Evolutionary conservation across 306 rosid genomes (phyloP).

Genomic region (Rosa multiflora): DNA sequence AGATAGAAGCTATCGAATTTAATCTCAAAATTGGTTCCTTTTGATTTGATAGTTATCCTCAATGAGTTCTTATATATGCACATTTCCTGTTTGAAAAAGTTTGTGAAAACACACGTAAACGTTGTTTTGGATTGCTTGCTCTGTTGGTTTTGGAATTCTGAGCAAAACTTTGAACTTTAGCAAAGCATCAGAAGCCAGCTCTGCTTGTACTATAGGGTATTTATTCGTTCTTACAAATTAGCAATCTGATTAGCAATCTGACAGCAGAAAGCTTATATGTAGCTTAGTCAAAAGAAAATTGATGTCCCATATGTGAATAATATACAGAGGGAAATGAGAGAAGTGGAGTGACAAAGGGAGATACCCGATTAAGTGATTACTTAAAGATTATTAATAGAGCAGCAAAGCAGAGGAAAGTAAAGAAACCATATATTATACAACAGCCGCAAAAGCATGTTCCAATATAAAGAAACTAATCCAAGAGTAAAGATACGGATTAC

Average conservation of each 20-base stretch:
- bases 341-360: not conserved
- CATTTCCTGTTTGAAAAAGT: not conserved
- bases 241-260: not conserved
- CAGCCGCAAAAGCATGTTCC: not conserved
- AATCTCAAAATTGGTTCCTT: slow-evolving; percentile 3
- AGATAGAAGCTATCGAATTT: not conserved
- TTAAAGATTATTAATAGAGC: not conserved
- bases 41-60: not conserved
- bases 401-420: not conserved
- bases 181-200: slow-evolving; percentile 41
- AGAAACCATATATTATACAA: not conserved
- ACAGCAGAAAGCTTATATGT: not conserved
- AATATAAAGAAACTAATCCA: too few species aligned
- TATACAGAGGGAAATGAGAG: not conserved
- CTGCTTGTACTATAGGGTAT: slow-evolving; percentile 5
- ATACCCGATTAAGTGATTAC: not conserved
- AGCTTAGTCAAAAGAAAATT: not conserved
- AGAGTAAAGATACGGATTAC: too few species aligned
- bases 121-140: slow-evolving; percentile 47
- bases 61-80: slow-evolving; percentile 46
- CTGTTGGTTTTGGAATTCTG: slow-evolving; percentile 66
- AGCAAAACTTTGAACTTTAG: slow-evolving; percentile 43
- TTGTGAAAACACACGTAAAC: not conserved
- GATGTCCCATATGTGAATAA: not conserved
- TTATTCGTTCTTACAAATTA: slow-evolving; percentile 14